These are phyloP conservation scores for Pseudogymnoascus sp. DNA, from an alignment of 2,329 filamentous ascomycete genomes.

Conservation along the genomic window DNA sequence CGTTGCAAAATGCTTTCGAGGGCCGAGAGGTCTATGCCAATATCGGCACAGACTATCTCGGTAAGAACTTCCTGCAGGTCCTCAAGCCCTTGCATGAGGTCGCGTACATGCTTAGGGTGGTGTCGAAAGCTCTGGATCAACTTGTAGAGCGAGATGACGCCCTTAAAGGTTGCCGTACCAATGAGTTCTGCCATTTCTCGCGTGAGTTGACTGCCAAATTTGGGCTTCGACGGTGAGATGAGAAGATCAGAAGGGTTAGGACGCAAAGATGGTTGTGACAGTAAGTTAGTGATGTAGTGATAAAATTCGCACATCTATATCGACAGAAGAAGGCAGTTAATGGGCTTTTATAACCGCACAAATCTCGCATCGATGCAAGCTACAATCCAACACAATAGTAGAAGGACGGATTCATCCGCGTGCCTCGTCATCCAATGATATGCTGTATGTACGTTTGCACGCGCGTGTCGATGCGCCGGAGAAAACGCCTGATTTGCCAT, in stretches of 20 bases:
- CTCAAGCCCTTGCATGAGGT: slow-evolving; percentile 35
- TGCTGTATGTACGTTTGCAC: background rate
- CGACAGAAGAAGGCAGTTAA: background rate
- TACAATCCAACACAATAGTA: background rate
- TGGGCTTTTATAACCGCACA: background rate
- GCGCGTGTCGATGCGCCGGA: background rate
- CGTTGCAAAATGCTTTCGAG: slow-evolving; percentile 33
- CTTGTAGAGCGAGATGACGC: slow-evolving; percentile 30
- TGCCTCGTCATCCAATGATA: background rate
- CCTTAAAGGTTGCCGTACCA: background rate
- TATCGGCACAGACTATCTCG: slow-evolving; percentile 23
- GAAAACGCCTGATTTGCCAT: background rate
- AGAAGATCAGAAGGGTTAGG: background rate
- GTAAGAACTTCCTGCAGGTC: slow-evolving; percentile 31
- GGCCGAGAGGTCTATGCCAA: slow-evolving; percentile 24
- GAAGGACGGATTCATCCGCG: background rate
- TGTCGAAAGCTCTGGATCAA: slow-evolving; percentile 32
- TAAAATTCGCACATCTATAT: background rate
- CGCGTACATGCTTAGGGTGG: slow-evolving; percentile 32
- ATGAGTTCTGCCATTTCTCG: background rate
- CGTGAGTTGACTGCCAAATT: background rate
- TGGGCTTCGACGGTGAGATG: background rate
- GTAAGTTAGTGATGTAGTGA: background rate
- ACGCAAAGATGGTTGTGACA: background rate
- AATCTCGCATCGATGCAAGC: background rate